Percentiles rank a stretch among this genome's conserved stretches.
These are phyloP conservation scores for Cyberlindnera petersonii DNA, from an alignment of 805 yeast genomes.

Conservation along the genomic window DNA sequence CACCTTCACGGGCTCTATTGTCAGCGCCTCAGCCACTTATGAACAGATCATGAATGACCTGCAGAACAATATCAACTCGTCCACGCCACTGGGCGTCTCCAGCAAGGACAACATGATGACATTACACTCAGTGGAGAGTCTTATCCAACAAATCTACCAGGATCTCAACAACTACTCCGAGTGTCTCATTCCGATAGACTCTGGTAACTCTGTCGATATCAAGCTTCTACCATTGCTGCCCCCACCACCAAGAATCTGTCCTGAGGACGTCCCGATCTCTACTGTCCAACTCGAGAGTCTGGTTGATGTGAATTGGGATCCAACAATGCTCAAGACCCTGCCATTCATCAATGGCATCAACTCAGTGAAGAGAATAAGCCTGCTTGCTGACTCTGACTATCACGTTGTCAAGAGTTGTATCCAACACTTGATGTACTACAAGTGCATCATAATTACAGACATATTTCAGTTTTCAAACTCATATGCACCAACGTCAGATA, in stretches of 20 bases:
- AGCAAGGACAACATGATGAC: slow-evolving; percentile 21
- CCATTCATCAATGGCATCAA: slow-evolving; percentile 89
- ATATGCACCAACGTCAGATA: slow-evolving; percentile 82
- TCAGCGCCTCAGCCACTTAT: slow-evolving; percentile 22
- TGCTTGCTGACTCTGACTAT: slow-evolving; percentile 76
- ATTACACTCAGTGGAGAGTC: slow-evolving; percentile 57
- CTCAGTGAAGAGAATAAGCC: slow-evolving; percentile 71
- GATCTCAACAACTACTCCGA: slow-evolving; percentile 94
- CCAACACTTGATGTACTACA: slow-evolving; percentile 86
- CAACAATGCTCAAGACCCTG: slow-evolving; percentile 84
- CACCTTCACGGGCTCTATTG: slow-evolving; percentile 7
- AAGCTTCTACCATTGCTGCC: slow-evolving; percentile 88
- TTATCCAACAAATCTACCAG: slow-evolving; percentile 87
- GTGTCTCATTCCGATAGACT: slow-evolving; percentile 90
- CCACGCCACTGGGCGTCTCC: slow-evolving; percentile 26
- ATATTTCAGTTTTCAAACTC: slow-evolving; percentile 85
- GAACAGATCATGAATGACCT: slow-evolving; percentile 29
- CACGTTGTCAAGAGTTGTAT: slow-evolving; percentile 78
- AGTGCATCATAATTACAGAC: slow-evolving; percentile 77
- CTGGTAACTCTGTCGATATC: slow-evolving; percentile 85
- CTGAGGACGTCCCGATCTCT: slow-evolving; percentile 90
- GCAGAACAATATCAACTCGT: slow-evolving; percentile 21
- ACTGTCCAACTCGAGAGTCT: slow-evolving; percentile 69
- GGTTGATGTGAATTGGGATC: slow-evolving; percentile 94
- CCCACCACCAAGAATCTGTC: slow-evolving; percentile 68